A percentile compares a stretch with the other conserved stretches of the same genome.
Conservation (phyloP, 2,329 filamentous ascomycete species). For the Penicillium olsonii region DNA sequence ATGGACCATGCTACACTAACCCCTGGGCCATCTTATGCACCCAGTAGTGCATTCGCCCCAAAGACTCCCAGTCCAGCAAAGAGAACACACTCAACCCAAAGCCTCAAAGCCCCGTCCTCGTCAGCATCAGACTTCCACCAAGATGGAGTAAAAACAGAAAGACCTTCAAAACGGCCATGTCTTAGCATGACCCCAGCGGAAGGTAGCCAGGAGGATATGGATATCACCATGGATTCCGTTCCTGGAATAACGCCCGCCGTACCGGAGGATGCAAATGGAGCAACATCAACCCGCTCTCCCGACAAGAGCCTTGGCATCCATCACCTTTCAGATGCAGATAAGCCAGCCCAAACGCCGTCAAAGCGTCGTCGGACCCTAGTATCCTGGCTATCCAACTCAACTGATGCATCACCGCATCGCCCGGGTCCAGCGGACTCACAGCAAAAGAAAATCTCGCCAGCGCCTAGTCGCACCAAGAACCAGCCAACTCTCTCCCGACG, state of each 20-base stretch:
- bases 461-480: background rate
- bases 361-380: constrained; percentile 18
- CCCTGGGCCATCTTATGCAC: background rate
- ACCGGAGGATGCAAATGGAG: background rate
- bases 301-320: constrained; percentile 10
- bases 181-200: constrained; percentile 1
- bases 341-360: constrained; percentile 8
- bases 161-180: constrained; percentile 23
- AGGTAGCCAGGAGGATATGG: background rate
- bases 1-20: background rate
- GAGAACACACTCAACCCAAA: background rate
- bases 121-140: background rate
- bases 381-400: too few species aligned
- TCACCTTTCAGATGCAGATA: constrained; percentile 6
- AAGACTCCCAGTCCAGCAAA: background rate
- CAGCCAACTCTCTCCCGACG: background rate
- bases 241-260: background rate
- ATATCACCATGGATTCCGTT: background rate
- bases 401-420: background rate
- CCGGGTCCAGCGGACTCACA: background rate
- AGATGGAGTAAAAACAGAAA: constrained; percentile 5
- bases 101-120: background rate
- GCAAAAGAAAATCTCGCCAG: background rate
- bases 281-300: background rate
- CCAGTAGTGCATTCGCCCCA: background rate